These are phyloP conservation scores for Trichophyton schoenleinii DNA, from an alignment of 2,329 filamentous ascomycete genomes.

Conservation along the genomic window DNA sequence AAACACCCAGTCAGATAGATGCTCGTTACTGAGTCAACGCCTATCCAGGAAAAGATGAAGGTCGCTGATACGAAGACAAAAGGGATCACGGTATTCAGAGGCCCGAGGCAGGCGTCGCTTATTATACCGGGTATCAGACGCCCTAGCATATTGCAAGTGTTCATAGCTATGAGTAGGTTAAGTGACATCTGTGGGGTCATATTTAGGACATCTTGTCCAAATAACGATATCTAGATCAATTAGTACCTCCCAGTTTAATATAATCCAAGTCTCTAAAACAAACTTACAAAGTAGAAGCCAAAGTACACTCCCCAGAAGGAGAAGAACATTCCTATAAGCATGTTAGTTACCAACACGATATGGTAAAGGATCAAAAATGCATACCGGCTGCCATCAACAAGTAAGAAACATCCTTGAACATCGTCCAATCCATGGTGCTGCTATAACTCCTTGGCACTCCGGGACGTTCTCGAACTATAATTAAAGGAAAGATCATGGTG, in stretches of 20 bases:
- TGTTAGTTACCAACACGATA: neutral
- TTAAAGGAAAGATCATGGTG: constrained; percentile 12
- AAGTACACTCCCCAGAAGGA: constrained; percentile 24
- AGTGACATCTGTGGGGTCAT: constrained; percentile 15
- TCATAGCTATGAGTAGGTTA: constrained; percentile 23
- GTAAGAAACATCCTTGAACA: constrained; percentile 13
- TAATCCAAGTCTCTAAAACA: neutral
- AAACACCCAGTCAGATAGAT: constrained; percentile 21
- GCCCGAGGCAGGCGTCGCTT: constrained; percentile 21
- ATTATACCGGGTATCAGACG: constrained; percentile 22
- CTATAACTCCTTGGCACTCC: neutral
- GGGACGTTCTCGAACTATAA: constrained; percentile 11
- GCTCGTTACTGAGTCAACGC: constrained; percentile 17
- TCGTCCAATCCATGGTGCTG: constrained; percentile 9
- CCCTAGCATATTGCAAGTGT: constrained; percentile 20
- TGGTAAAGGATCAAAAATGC: neutral
- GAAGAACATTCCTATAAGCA: constrained; percentile 17
- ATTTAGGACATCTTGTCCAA: constrained; percentile 18
- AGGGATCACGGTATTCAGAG: constrained; percentile 25
- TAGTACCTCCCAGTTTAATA: neutral
- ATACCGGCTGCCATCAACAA: constrained; percentile 17
- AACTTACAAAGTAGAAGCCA: constrained; percentile 20
- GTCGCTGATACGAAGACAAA: constrained; percentile 35
- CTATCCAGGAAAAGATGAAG: constrained; percentile 41
- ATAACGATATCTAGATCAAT: constrained; percentile 18